phyloP scores from a whole-genome alignment of 495 filamentous ascomycete genomes.

The Neurospora sp. region DNA sequence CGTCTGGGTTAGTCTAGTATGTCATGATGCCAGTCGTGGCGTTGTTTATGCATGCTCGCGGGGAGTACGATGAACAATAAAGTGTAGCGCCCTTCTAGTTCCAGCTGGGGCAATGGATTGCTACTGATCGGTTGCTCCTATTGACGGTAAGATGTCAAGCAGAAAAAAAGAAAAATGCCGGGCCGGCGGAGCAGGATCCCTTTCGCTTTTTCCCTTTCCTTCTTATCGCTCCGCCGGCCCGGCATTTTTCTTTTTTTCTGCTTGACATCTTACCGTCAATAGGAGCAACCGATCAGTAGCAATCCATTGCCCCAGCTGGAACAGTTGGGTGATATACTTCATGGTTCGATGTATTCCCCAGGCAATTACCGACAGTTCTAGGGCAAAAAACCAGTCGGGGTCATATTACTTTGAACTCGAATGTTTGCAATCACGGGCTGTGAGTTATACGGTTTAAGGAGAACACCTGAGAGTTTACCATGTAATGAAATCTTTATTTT shows the following conservation, averaged over 20 bases:
- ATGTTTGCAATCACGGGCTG: neutral
- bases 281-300: neutral
- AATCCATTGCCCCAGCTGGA: neutral
- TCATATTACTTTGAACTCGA: neutral
- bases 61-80: neutral
- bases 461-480: neutral
- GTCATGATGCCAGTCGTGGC: neutral
- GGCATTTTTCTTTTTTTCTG: neutral
- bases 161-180: neutral
- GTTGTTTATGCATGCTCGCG: neutral
- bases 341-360: neutral
- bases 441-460: neutral
- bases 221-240: neutral
- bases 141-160: neutral
- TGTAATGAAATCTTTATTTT: neutral
- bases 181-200: neutral
- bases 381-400: neutral
- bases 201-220: too few relatives aligned
- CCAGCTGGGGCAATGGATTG: neutral
- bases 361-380: neutral
- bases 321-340: neutral
- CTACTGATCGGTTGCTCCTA: neutral
- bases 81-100: neutral
- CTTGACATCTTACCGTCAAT: neutral
- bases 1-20: neutral